These are phyloP conservation scores for Lasiosphaeria miniovina DNA, from an alignment of 495 filamentous ascomycete species.

Conservation along the genomic window DNA sequence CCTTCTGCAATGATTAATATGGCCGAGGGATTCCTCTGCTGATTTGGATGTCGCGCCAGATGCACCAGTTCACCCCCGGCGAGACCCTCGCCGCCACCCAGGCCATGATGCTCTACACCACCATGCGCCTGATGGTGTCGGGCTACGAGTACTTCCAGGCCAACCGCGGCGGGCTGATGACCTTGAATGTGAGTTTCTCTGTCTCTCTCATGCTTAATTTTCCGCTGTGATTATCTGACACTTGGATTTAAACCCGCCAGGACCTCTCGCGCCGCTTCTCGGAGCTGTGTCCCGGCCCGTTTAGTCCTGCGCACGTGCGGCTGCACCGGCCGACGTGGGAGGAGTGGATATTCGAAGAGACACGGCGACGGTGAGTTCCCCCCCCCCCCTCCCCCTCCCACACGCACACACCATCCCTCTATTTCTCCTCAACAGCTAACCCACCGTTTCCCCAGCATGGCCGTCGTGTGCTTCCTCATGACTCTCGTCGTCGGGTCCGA, in stretches of 20 bases:
- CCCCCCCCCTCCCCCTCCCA: no score
- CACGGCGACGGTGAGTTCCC: constrained; percentile 1
- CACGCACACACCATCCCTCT: not conserved
- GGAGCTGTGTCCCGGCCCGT: constrained; percentile 7
- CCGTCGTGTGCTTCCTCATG: constrained; percentile 10
- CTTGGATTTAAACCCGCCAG: no score
- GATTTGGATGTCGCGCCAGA: not conserved
- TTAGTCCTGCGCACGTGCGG: constrained; percentile 6
- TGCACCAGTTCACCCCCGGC: not conserved
- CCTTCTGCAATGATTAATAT: not conserved
- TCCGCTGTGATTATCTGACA: not conserved
- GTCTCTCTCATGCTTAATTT: not conserved
- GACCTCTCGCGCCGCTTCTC: constrained; percentile 1
- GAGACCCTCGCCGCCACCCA: constrained; percentile 9
- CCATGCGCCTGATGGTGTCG: constrained; percentile 11
- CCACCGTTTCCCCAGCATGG: not conserved
- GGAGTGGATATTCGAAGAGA: constrained; percentile 17
- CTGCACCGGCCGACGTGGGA: constrained; percentile 5
- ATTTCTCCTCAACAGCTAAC: not conserved
- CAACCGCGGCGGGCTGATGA: constrained; percentile 4
- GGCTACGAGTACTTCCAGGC: constrained; percentile 6
- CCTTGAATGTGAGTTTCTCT: constrained; percentile 4
- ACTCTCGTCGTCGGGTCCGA: constrained; percentile 7
- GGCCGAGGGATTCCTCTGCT: not conserved
- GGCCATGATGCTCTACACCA: constrained; percentile 12